Evolutionary conservation across 164 flowering plant genomes (phyloP).

Genomic region (Litsea cubeba): DNA sequence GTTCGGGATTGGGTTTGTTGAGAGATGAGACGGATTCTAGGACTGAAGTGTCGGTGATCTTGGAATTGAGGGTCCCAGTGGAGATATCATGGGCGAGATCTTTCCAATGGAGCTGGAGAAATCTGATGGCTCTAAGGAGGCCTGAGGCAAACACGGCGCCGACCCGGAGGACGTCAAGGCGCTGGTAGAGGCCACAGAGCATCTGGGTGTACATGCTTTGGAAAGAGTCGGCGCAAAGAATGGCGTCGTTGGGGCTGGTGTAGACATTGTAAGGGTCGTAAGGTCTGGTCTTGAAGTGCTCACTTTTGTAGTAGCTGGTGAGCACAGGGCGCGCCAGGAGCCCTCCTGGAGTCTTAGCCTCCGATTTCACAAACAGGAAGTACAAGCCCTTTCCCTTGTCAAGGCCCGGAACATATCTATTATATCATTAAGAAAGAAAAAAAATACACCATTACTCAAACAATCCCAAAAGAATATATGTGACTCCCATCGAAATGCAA

Average conservation of each 20-base stretch:
- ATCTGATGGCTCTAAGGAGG: slow-evolving; percentile 62
- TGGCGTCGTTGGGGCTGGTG: slow-evolving; percentile 77
- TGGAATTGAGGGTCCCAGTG: slow-evolving; percentile 48
- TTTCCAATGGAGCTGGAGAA: slow-evolving; percentile 59
- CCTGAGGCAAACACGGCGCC: slow-evolving; percentile 90
- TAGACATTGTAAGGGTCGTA: slow-evolving; percentile 61
- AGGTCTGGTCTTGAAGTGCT: slow-evolving; percentile 59
- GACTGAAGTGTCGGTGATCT: slow-evolving; percentile 39
- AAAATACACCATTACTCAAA: background rate
- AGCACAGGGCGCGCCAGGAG: slow-evolving; percentile 73
- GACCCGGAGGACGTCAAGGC: slow-evolving; percentile 52
- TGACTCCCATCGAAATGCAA: background rate
- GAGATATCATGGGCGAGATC: slow-evolving; percentile 46
- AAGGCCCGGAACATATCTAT: slow-evolving; percentile 61
- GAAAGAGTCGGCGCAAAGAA: slow-evolving; percentile 65
- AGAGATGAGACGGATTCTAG: slow-evolving; percentile 27
- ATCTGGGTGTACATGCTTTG: slow-evolving; percentile 90
- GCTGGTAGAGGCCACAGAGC: slow-evolving; percentile 65
- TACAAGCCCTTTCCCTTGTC: slow-evolving; percentile 74
- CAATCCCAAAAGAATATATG: background rate
- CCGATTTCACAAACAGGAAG: slow-evolving; percentile 61
- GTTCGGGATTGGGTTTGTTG: slow-evolving; percentile 45
- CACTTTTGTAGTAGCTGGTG: slow-evolving; percentile 74
- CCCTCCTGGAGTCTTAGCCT: slow-evolving; percentile 65
- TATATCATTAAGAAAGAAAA: background rate